Evolutionary conservation across 2,329 filamentous ascomycete species (phyloP).

Genomic region (Metarhizium sp.): DNA sequence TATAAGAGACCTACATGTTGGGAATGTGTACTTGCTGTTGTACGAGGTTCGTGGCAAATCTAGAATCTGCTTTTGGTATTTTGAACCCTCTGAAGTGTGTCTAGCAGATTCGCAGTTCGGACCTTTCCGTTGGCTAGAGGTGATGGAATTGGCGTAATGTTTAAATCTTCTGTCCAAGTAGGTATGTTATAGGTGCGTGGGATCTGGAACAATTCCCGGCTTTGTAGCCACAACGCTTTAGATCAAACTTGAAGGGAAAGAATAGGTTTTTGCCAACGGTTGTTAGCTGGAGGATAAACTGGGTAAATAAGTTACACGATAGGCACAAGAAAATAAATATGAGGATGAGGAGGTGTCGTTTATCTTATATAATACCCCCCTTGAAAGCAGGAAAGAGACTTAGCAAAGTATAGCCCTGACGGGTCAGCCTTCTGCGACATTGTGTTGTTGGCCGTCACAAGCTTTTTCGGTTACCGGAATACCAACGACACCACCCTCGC

Average conservation of each 20-base stretch:
- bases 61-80: neutral
- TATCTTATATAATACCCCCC: neutral
- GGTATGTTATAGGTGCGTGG: neutral
- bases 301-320: neutral
- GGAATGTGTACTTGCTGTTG: neutral
- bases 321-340: neutral
- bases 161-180: neutral
- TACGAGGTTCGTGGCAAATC: neutral
- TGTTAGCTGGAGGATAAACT: neutral
- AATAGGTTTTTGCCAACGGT: neutral
- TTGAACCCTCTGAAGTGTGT: neutral
- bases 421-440: neutral
- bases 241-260: neutral
- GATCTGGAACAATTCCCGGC: neutral
- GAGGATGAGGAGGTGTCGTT: neutral
- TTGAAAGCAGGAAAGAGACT: neutral
- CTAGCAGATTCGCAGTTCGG: neutral
- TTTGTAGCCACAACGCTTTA: neutral
- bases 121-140: neutral
- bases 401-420: neutral
- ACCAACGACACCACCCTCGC: neutral
- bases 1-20: neutral
- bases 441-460: neutral
- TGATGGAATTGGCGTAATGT: neutral
- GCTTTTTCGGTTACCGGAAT: neutral